A percentile compares a stretch with the other conserved stretches of the same genome.
Conservation (phyloP, 2,329 filamentous ascomycete species). For the Ascochyta clinopodiicola region DNA sequence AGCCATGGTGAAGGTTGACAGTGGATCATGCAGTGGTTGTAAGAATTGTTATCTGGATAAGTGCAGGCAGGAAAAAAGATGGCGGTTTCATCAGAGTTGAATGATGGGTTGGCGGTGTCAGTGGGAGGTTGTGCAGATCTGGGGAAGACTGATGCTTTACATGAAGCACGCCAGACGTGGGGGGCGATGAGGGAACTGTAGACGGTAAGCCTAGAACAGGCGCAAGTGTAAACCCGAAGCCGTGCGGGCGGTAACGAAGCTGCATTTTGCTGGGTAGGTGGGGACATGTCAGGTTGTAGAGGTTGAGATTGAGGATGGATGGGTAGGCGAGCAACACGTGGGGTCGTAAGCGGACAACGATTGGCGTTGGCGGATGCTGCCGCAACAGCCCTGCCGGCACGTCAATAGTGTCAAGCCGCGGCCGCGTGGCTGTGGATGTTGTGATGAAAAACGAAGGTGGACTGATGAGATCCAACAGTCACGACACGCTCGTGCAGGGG, state of each 20-base stretch:
- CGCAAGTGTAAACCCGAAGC: conserved; percentile 22
- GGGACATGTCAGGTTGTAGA: conserved; percentile 21
- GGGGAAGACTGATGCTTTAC: conserved; percentile 33
- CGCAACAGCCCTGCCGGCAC: conserved; percentile 17
- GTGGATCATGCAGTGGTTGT: background rate
- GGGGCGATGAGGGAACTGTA: conserved; percentile 26
- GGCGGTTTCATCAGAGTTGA: background rate
- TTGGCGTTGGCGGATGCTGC: conserved; percentile 27
- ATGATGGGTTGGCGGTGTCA: background rate
- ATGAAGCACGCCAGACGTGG: conserved; percentile 26
- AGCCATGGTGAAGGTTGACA: conserved; percentile 29
- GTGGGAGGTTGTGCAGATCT: conserved; percentile 7
- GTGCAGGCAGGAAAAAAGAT: background rate
- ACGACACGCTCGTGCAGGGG: conserved; percentile 23
- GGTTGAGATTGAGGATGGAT: conserved; percentile 17
- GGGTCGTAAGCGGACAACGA: conserved; percentile 24
- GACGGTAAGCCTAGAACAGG: conserved; percentile 18
- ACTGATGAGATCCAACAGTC: conserved; percentile 18
- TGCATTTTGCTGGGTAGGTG: conserved; percentile 21
- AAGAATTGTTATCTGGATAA: background rate
- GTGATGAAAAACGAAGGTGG: conserved; percentile 2
- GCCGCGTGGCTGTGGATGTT: conserved; percentile 5
- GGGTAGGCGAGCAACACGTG: conserved; percentile 31
- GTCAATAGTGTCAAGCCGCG: conserved; percentile 18
- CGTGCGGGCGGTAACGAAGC: conserved; percentile 29